Percentiles rank a stretch among this genome's conserved stretches.
These are phyloP conservation scores for Vitis rupestris DNA, from an alignment of 164 flowering plant species.

Conservation along the genomic window DNA sequence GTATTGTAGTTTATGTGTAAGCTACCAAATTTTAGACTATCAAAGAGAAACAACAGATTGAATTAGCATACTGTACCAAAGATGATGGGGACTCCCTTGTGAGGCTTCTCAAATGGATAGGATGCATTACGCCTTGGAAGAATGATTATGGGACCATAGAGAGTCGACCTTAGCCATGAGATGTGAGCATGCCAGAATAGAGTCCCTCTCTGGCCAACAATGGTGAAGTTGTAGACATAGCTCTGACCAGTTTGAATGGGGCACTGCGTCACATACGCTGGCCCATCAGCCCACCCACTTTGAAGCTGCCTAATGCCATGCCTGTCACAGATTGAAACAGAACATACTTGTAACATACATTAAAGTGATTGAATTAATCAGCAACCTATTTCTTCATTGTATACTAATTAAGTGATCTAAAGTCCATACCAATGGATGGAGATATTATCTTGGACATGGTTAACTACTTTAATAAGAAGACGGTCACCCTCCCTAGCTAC, in stretches of 20 bases:
- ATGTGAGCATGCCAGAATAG: constrained; percentile 23
- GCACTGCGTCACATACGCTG: constrained; percentile 27
- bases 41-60: no score
- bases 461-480: constrained; percentile 31
- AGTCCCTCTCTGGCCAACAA: constrained; percentile 26
- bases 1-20: no score
- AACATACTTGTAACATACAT: no score
- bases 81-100: constrained; percentile 22
- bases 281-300: constrained; percentile 31
- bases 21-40: no score
- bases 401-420: no score
- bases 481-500: constrained; percentile 39
- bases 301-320: constrained; percentile 28
- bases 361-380: no score
- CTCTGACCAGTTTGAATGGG: constrained; percentile 31
- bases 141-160: constrained; percentile 26
- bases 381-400: no score
- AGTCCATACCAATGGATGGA: constrained; percentile 19
- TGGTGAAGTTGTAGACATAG: constrained; percentile 27
- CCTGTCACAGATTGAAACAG: constrained; percentile 10
- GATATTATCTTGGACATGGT: constrained; percentile 29
- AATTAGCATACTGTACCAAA: constrained; percentile 12
- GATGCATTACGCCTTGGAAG: constrained; percentile 22
- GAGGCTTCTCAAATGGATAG: constrained; percentile 22
- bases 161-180: constrained; percentile 28